Evolutionary conservation across 2,329 filamentous ascomycete species (phyloP).

Genomic region (Elsinoe ampelina): DNA sequence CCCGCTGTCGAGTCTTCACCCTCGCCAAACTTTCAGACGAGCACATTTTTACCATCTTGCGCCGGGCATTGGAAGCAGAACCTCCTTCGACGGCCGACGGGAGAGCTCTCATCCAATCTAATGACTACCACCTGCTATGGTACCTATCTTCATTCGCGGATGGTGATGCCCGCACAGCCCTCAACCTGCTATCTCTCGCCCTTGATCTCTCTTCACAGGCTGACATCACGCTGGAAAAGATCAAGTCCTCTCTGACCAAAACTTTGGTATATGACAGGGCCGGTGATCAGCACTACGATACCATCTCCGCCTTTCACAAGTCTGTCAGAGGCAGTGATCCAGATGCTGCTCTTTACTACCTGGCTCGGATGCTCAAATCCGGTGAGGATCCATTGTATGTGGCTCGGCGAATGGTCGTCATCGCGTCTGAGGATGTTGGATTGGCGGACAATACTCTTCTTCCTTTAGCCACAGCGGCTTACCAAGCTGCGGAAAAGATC

Average conservation of each 20-base stretch:
- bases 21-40: slow-evolving; percentile 63
- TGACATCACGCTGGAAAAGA: slow-evolving; percentile 59
- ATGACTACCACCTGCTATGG: slow-evolving; percentile 53
- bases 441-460: slow-evolving; percentile 80
- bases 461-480: slow-evolving; percentile 73
- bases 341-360: slow-evolving; percentile 86
- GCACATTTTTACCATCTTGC: slow-evolving; percentile 63
- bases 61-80: slow-evolving; percentile 53
- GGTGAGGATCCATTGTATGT: slow-evolving; percentile 92
- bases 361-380: slow-evolving; percentile 89
- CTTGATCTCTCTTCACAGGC: slow-evolving; percentile 62
- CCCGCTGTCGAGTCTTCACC: slow-evolving; percentile 84
- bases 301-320: slow-evolving; percentile 95
- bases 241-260: slow-evolving; percentile 78
- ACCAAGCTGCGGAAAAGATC: slow-evolving; percentile 82
- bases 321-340: slow-evolving; percentile 79
- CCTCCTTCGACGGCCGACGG: slow-evolving; percentile 12
- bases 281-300: slow-evolving; percentile 95
- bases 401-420: slow-evolving; percentile 84
- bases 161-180: slow-evolving; percentile 82
- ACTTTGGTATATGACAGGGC: slow-evolving; percentile 91
- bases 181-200: slow-evolving; percentile 86
- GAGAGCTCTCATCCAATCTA: slow-evolving; percentile 51
- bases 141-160: slow-evolving; percentile 84
- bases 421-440: slow-evolving; percentile 89